Percentiles rank a stretch among this genome's conserved stretches.
These are phyloP conservation scores for Betula pendula DNA, from an alignment of 306 rosid species.

Conservation along the genomic window DNA sequence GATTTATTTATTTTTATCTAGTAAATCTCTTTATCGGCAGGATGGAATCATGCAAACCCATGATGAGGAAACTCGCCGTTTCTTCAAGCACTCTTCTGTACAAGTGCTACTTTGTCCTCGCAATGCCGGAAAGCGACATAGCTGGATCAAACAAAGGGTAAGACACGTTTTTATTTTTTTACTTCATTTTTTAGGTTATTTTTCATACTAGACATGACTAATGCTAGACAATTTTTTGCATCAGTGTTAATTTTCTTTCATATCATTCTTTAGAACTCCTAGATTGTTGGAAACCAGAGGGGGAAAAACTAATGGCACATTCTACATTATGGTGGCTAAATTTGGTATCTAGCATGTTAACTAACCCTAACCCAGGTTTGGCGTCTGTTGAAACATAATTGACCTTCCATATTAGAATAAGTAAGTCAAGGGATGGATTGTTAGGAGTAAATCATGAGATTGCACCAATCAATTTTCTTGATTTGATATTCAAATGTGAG, in stretches of 20 bases:
- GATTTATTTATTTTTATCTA: neutral
- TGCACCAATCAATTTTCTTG: too few species aligned
- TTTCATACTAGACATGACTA: conserved; percentile 6
- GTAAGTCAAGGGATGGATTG: too few species aligned
- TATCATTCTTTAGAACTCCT: conserved; percentile 17
- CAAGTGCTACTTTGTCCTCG: conserved; percentile 93
- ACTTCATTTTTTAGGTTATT: neutral
- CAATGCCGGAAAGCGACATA: conserved; percentile 80
- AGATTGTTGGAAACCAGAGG: conserved; percentile 1
- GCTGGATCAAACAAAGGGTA: conserved; percentile 90
- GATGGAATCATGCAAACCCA: conserved; percentile 98
- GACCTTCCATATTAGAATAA: neutral
- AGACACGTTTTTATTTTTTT: conserved; percentile 21
- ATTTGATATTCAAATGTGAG: too few species aligned
- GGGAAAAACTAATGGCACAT: neutral
- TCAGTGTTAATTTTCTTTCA: neutral
- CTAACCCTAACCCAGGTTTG: neutral
- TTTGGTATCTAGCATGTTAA: neutral
- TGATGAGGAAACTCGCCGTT: conserved; percentile 93
- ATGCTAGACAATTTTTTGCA: conserved; percentile 14
- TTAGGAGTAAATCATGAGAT: too few species aligned
- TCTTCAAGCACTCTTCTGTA: conserved; percentile 93
- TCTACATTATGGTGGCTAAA: neutral
- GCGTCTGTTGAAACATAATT: too few species aligned
- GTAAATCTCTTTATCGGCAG: conserved; percentile 40